Evolutionary conservation across 2,329 filamentous ascomycete genomes (phyloP).

Genomic region (Raffaelea arxii): DNA sequence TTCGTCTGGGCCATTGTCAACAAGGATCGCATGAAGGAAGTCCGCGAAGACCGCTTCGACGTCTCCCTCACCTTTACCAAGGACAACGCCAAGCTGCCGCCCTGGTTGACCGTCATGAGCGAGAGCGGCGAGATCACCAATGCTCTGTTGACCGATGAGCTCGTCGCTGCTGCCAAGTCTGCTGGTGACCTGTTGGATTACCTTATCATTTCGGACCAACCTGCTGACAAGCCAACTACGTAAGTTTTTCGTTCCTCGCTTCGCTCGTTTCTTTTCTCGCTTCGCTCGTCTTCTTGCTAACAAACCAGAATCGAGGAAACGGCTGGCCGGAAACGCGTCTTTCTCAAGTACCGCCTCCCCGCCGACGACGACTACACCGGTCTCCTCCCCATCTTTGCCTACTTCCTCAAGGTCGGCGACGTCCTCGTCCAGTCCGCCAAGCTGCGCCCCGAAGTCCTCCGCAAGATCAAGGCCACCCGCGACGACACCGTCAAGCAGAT

Average conservation of each 20-base stretch:
- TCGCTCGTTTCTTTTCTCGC: not conserved
- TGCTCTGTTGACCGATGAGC: slow-evolving; percentile 73
- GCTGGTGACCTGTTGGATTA: slow-evolving; percentile 79
- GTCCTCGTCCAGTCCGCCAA: slow-evolving; percentile 64
- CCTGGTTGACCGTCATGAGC: slow-evolving; percentile 90
- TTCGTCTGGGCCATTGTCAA: slow-evolving; percentile 95
- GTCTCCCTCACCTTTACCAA: slow-evolving; percentile 87
- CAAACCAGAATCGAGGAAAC: slow-evolving; percentile 67
- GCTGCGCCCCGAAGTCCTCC: slow-evolving; percentile 83
- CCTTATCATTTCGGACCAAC: slow-evolving; percentile 82
- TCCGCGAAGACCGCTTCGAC: slow-evolving; percentile 91
- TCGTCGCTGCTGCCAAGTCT: slow-evolving; percentile 67
- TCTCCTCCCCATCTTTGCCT: slow-evolving; percentile 66
- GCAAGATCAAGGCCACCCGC: slow-evolving; percentile 71
- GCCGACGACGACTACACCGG: slow-evolving; percentile 51
- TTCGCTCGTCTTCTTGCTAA: not conserved
- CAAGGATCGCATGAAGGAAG: slow-evolving; percentile 84
- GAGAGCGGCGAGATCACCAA: slow-evolving; percentile 95
- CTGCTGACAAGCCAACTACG: slow-evolving; percentile 76
- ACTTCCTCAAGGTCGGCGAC: slow-evolving; percentile 81
- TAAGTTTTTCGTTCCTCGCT: slow-evolving; percentile 33
- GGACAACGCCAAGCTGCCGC: slow-evolving; percentile 80
- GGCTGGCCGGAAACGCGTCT: slow-evolving; percentile 74
- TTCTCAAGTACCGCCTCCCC: slow-evolving; percentile 64
- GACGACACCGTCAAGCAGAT: slow-evolving; percentile 75